A percentile compares a stretch with the other conserved stretches of the same genome.
phyloP scores from a whole-genome alignment of 2,329 filamentous ascomycete genomes.

The Aureobasidium namibiae region DNA sequence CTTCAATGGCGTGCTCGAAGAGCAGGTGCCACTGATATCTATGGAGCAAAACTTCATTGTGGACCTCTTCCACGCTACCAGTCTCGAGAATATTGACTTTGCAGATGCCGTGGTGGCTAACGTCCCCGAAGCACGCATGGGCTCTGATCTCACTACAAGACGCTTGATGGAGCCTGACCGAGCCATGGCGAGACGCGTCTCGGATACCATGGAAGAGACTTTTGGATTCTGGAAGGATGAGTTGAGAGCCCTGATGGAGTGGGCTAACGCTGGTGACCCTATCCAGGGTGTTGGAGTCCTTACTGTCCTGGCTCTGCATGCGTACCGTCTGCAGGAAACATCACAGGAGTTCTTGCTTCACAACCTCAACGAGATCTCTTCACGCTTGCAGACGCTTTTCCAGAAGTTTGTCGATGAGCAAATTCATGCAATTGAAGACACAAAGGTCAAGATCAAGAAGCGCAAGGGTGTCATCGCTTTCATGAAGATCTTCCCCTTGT shows the following conservation, averaged over 20 bases:
- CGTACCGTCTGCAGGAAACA: conserved; percentile 72
- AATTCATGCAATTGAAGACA: conserved; percentile 91
- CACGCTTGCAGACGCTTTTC: conserved; percentile 66
- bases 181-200: conserved; percentile 72
- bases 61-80: conserved; percentile 95
- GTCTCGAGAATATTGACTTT: conserved; percentile 73
- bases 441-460: conserved; percentile 98
- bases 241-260: conserved; percentile 71
- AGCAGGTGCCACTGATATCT: conserved; percentile 72
- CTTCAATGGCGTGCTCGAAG: conserved; percentile 71
- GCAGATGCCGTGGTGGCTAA: conserved; percentile 64
- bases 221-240: conserved; percentile 76
- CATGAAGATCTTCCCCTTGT: conserved; percentile 85
- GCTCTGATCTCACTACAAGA: conserved; percentile 59
- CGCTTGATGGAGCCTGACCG: conserved; percentile 84
- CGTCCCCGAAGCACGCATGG: conserved; percentile 58
- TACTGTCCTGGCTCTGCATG: conserved; percentile 68
- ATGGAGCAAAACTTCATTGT: conserved; percentile 96
- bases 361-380: conserved; percentile 63
- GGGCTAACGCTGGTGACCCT: conserved; percentile 72
- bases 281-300: conserved; percentile 88
- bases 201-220: conserved; percentile 81
- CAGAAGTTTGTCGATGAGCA: conserved; percentile 89
- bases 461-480: conserved; percentile 94
- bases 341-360: conserved; percentile 87